Evolutionary conservation across 441 rosid species (phyloP).

Genomic region (Lagerstroemia fauriei): DNA sequence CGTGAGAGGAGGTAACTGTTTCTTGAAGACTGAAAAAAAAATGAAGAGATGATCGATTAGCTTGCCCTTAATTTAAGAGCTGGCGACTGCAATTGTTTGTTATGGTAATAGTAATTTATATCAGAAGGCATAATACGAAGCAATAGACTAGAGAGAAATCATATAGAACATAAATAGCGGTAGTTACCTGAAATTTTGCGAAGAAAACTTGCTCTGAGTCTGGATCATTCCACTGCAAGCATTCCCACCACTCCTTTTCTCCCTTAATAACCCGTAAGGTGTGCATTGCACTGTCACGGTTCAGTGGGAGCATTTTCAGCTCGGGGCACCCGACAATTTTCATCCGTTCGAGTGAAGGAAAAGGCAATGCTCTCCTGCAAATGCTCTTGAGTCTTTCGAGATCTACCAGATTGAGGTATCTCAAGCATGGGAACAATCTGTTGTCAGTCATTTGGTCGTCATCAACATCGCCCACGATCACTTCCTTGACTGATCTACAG

Average conservation of each 20-base stretch:
- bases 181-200: neutral
- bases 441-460: neutral
- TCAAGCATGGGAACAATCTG: neutral
- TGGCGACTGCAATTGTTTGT: too few relatives aligned
- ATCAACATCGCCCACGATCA: neutral
- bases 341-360: neutral
- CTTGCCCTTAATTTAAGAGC: too few relatives aligned
- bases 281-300: neutral
- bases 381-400: neutral
- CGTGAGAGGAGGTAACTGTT: too few relatives aligned
- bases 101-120: too few relatives aligned
- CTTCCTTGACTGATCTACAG: neutral
- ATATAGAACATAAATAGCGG: neutral
- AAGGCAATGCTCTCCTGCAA: neutral
- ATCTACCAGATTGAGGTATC: neutral
- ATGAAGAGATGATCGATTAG: too few relatives aligned
- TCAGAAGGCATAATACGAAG: too few relatives aligned
- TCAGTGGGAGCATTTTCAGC: conserved; percentile 6
- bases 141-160: neutral
- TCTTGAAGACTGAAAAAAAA: too few relatives aligned
- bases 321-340: neutral
- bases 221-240: conserved; percentile 2
- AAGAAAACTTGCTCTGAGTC: neutral
- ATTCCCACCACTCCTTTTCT: neutral
- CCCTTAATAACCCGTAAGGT: neutral